Percentiles rank a stretch among this genome's conserved stretches.
Conservation (phyloP, 2,329 filamentous ascomycete genomes). For the Ophiosphaerella korrae region DNA sequence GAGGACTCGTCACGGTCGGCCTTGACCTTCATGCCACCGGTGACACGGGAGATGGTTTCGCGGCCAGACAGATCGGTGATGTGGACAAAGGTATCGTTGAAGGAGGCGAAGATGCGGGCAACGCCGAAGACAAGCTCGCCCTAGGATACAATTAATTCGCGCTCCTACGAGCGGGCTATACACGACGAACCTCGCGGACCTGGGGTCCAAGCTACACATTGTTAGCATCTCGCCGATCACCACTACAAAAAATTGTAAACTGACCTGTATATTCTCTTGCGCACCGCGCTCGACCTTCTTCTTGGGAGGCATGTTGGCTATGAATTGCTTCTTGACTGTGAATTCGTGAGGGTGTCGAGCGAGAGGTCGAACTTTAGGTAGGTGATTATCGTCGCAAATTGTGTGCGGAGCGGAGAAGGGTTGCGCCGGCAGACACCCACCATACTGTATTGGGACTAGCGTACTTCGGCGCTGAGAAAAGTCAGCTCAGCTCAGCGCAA, state of each 20-base stretch:
- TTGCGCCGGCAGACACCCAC: too few relatives aligned
- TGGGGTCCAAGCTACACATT: conserved; percentile 83
- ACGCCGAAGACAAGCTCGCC: conserved; percentile 98
- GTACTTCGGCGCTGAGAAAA: background rate
- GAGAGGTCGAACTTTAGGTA: conserved; percentile 26
- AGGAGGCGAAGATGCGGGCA: conserved; percentile 94
- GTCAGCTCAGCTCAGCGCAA: conserved; percentile 9
- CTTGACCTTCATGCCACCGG: conserved; percentile 99
- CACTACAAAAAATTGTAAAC: background rate
- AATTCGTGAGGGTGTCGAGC: conserved; percentile 30
- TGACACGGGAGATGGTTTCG: conserved; percentile 99
- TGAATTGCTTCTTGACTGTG: conserved; percentile 36
- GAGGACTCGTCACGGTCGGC: conserved; percentile 95
- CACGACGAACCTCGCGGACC: conserved; percentile 75
- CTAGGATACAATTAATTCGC: conserved; percentile 47
- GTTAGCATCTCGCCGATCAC: conserved; percentile 13
- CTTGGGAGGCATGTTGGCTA: conserved; percentile 78
- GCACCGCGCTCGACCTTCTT: conserved; percentile 78
- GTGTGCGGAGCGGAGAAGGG: conserved; percentile 5
- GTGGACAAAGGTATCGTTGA: conserved; percentile 75
- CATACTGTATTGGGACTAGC: too few relatives aligned
- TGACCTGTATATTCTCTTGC: conserved; percentile 81
- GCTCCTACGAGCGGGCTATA: conserved; percentile 9
- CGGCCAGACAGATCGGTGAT: conserved; percentile 98
- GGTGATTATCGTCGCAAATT: conserved; percentile 13